These are phyloP conservation scores for Penicillium silybi DNA, from an alignment of 495 filamentous ascomycete genomes.

Conservation along the genomic window DNA sequence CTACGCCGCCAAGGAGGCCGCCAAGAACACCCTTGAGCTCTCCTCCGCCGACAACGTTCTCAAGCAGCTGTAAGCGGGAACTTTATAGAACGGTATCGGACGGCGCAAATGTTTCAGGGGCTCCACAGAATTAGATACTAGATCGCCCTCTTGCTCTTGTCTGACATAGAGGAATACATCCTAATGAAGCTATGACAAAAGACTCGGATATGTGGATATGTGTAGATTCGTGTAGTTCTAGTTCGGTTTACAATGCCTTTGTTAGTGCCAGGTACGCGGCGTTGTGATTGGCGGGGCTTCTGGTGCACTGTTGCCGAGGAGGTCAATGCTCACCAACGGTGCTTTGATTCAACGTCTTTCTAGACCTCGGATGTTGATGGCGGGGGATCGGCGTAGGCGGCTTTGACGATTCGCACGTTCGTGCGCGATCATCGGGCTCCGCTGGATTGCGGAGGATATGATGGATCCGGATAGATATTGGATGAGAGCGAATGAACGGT, in stretches of 20 bases:
- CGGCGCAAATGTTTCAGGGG: constrained; percentile 10
- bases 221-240: not conserved
- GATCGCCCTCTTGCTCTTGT: constrained; percentile 15
- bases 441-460: not conserved
- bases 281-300: constrained; percentile 7
- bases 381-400: not conserved
- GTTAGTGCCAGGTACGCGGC: constrained; percentile 1
- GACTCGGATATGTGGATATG: not conserved
- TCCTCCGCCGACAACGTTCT: constrained; percentile 23
- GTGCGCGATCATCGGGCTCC: not conserved
- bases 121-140: constrained; percentile 8
- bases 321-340: constrained; percentile 10
- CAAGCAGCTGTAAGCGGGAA: constrained; percentile 27
- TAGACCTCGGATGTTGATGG: not conserved
- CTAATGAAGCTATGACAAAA: constrained; percentile 29
- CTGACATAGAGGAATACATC: constrained; percentile 21
- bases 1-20: constrained; percentile 79
- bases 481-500: not conserved
- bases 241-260: not conserved
- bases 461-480: not conserved
- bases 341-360: not conserved
- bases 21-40: constrained; percentile 61
- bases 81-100: constrained; percentile 3
- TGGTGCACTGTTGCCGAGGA: not conserved
- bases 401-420: not conserved